Base-by-base conservation (phyloP, 129 eudicot species). In the Flaveria ramosissima region DNA sequence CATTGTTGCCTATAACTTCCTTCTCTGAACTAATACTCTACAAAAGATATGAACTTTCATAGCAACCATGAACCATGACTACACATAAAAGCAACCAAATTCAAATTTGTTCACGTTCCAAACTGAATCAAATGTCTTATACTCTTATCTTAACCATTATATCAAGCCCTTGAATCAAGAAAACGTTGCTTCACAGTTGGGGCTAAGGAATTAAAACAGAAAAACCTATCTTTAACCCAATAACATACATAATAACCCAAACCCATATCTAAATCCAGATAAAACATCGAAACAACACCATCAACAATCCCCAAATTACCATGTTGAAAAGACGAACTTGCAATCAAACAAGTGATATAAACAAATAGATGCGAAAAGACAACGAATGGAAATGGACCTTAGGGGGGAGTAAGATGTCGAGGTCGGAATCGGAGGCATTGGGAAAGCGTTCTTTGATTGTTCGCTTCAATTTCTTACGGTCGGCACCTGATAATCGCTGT, bases 401-500 rank as follows among this genome's bases (percentile, higher is more conserved):
- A 9, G 96, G 89, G 15, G 97, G 96, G 14, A 93, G 84, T 77
- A 90, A 84, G 68, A 61, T 60, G 47, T 90, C 98, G 51, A 90
- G 79, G 81, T 90, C 88, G 14, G 88, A 61, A 79, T 90, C 98
- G 45, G 92, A 88, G 46, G 89, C 93, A 74, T 77, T 74, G 9
- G 91, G 81, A 47, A 93, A 90, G 7, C 89, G 89, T 7, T 88
- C 88, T 77, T 82, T 88, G 76, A 93, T 69, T 17, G 86, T 78
- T 69, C 98, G 83, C 57, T 89, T 88, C 32, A 93, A 73, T 32
- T 90, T 93, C 85, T 93, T 93, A 6, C 90, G 92, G 88, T 90
- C 98, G 3, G 97, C 98, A 2, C 98, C 98, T 10, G 98, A 93
- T 61, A 93, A 73, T 46, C 97, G 77, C 82, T 90, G 97, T 39